Base-by-base conservation (phyloP, 306 rosid species). In the Glycine tomentella region DNA sequence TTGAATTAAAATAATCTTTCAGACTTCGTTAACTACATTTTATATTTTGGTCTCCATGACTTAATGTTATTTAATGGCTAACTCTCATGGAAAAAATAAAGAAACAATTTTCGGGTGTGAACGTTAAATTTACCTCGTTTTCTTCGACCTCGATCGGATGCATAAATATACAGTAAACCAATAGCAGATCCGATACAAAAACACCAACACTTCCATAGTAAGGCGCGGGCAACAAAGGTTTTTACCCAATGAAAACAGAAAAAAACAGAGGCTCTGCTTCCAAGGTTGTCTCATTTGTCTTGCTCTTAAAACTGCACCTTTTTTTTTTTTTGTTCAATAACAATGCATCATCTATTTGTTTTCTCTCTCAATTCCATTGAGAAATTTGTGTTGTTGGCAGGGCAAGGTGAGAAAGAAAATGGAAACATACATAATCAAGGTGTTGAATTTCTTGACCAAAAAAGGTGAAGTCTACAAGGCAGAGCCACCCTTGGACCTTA, bases 401-500 rank as follows among this genome's bases (percentile, higher is more conserved):
- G 33, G 58, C 6, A 72, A 7, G 52, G 16, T 53, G 69, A 61
- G 36, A 6, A 56, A 53, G 49, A 75, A 77, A 61, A 56, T 34
- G 58, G 75, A 62, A 53, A 33, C 44, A 4, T 40, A 11, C 87
- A 88, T 65, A 78, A 83, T 85, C 90, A 91, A 83, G 87, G 12
- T 85, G 74, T 56, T 90, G 69, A 79, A 74, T 33, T 83, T 86
- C 74, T 88, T 93, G 89, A 87, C 71, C 50, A 82, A 86, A 70
- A 89, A 88, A 77, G 89, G 80, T 86, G 89, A 89, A 78, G 53
- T 78, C 56, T 75, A 50, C n/a, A 85, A 89, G 79, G 82, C 31
- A 49, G 87, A 73, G 16, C 88, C 91, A 16, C 94, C 96, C 14
- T 13, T 69, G 12, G 99, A 93, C 75, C 83, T 95, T 44, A 81